A percentile compares a stretch with the other conserved stretches of the same genome.
Conservation (phyloP, 2,329 filamentous ascomycete species). For the Trichoderma sp. region DNA sequence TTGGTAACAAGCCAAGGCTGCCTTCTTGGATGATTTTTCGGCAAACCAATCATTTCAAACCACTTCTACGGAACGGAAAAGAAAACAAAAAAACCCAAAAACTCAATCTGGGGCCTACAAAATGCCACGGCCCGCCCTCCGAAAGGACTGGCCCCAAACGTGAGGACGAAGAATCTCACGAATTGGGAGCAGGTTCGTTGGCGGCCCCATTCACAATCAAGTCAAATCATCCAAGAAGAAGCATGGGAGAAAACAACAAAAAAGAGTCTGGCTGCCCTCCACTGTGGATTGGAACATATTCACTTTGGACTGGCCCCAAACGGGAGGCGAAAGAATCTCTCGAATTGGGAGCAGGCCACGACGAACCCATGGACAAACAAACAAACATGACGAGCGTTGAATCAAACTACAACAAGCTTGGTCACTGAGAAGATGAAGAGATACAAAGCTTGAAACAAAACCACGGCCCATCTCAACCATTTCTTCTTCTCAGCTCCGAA, state of each 20-base stretch:
- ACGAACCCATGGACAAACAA: constrained; percentile 1
- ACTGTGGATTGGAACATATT: neutral
- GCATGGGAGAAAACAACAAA: neutral
- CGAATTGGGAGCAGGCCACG: constrained; percentile 25
- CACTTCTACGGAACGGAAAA: neutral
- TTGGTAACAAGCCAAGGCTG: constrained; percentile 19
- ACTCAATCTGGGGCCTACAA: neutral
- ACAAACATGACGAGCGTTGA: neutral
- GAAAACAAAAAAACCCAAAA: neutral
- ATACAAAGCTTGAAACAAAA: neutral
- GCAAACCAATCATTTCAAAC: neutral
- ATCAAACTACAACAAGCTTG: neutral
- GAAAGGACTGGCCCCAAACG: constrained; percentile 27
- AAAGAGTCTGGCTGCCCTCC: constrained; percentile 12
- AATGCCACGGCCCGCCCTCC: constrained; percentile 17
- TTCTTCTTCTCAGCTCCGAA: neutral
- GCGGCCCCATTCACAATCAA: neutral
- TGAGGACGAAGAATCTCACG: constrained; percentile 25
- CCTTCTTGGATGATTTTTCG: constrained; percentile 20
- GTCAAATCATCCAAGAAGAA: constrained; percentile 4
- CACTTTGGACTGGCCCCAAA: constrained; percentile 22
- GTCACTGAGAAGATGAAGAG: neutral
- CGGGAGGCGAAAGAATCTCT: constrained; percentile 18
- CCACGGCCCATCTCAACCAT: neutral
- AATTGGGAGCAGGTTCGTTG: constrained; percentile 26